phyloP scores from a whole-genome alignment of 352 stramenopile species.

The Phytophthora cajani region DNA sequence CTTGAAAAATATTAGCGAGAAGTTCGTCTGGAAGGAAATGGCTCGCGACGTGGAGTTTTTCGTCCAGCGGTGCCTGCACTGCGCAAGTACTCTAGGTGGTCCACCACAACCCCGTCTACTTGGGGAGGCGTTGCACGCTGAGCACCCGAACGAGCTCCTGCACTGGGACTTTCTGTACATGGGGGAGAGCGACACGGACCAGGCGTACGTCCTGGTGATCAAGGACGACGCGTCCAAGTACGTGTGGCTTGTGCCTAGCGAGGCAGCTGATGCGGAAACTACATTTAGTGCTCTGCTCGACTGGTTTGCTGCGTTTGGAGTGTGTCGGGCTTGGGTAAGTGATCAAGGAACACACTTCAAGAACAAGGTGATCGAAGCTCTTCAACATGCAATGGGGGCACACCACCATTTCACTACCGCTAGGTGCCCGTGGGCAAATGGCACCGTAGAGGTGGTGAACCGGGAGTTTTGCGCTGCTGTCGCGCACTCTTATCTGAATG shows the following conservation, averaged over 20 bases:
- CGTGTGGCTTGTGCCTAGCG: neutral
- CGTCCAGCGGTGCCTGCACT: conserved; percentile 22
- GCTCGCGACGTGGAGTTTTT: conserved; percentile 10
- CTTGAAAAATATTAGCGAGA: neutral
- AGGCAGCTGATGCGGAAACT: neutral
- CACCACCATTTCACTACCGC: neutral
- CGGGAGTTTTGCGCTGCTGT: neutral
- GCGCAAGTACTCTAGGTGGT: conserved; percentile 3
- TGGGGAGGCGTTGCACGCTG: conserved; percentile 9
- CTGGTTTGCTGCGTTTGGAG: conserved; percentile 14
- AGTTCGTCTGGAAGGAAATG: neutral
- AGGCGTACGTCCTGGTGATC: neutral
- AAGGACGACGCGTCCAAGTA: neutral
- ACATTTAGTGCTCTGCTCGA: neutral
- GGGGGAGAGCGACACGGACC: neutral
- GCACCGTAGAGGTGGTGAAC: neutral
- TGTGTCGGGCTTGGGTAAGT: conserved; percentile 27
- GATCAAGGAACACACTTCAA: conserved; percentile 12
- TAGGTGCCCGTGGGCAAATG: neutral
- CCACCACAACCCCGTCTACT: conserved; percentile 11
- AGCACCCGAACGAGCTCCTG: neutral
- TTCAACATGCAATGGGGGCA: neutral
- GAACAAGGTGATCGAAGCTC: neutral
- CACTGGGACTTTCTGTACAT: neutral
- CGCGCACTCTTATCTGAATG: neutral